phyloP scores from a whole-genome alignment of 352 stramenopile genomes.

The Globisporangium yorkense region DNA sequence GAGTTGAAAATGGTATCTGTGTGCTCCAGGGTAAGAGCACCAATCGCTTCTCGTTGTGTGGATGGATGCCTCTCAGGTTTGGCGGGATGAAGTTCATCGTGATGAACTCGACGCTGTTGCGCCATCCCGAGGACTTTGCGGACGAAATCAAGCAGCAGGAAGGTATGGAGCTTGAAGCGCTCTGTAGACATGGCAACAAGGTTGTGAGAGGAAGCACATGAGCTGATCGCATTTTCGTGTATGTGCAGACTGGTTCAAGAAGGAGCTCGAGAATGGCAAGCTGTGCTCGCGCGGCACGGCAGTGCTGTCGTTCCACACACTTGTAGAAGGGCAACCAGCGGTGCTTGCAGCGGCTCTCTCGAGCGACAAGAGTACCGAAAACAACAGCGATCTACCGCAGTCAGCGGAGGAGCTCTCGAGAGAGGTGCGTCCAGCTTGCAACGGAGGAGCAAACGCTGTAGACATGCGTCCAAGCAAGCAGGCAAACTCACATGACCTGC shows the following conservation, averaged over 20 bases:
- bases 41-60: background rate
- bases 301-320: constrained; percentile 43
- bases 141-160: constrained; percentile 39
- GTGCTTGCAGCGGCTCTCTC: no score
- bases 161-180: constrained; percentile 20
- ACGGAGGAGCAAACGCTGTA: no score
- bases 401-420: constrained; percentile 3
- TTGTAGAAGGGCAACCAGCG: constrained; percentile 7
- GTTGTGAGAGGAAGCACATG: no score
- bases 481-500: background rate
- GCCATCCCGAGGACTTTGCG: constrained; percentile 17
- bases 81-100: constrained; percentile 80
- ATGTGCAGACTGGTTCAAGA: constrained; percentile 57
- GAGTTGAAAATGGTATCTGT: background rate
- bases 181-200: no score
- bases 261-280: constrained; percentile 79
- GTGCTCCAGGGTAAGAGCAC: background rate
- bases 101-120: constrained; percentile 48
- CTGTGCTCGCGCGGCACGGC: constrained; percentile 63
- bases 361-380: background rate
- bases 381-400: constrained; percentile 14
- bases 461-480: no score
- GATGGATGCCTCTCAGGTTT: constrained; percentile 28
- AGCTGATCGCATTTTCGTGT: background rate
- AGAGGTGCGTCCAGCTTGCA: constrained; percentile 3